A percentile compares a stretch with the other conserved stretches of the same genome.
phyloP scores from a whole-genome alignment of 495 filamentous ascomycete genomes.

The Bathelium albidoporum region DNA sequence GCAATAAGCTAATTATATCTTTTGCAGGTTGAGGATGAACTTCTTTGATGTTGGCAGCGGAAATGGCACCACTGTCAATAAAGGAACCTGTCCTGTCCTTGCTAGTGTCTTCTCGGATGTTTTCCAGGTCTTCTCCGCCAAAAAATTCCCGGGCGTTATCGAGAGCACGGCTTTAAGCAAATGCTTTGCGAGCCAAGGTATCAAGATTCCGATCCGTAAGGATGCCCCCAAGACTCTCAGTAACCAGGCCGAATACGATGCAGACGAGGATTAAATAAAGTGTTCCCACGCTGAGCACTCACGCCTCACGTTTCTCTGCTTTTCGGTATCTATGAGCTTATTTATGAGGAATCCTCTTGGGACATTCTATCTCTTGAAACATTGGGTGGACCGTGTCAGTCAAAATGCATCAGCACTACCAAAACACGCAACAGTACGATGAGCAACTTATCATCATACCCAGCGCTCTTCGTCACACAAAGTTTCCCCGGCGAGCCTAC shows the following conservation, averaged over 20 bases:
- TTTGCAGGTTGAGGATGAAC: constrained; percentile 54
- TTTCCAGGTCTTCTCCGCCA: constrained; percentile 91
- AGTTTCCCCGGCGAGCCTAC: too few relatives aligned
- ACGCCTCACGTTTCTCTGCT: neutral
- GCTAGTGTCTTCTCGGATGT: constrained; percentile 79
- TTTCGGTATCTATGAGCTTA: neutral
- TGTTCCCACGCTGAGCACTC: neutral
- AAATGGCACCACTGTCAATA: constrained; percentile 46
- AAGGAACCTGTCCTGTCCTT: constrained; percentile 70
- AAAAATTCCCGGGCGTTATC: constrained; percentile 96
- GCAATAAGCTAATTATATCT: neutral
- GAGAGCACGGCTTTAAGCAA: constrained; percentile 91
- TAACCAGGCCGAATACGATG: constrained; percentile 11
- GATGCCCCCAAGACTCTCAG: constrained; percentile 33
- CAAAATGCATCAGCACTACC: neutral
- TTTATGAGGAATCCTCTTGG: neutral
- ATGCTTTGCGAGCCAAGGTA: constrained; percentile 88
- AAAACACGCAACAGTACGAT: too few relatives aligned
- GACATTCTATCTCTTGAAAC: neutral
- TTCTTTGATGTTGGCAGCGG: constrained; percentile 73
- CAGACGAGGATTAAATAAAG: constrained; percentile 3
- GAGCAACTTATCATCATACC: too few relatives aligned
- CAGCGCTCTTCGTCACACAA: too few relatives aligned
- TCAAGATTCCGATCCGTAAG: constrained; percentile 91
- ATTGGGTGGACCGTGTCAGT: neutral